Percentiles rank a stretch among this genome's conserved stretches.
phyloP scores from a whole-genome alignment of 2,329 filamentous ascomycete genomes.

The Scolecobasidium constrictum region DNA sequence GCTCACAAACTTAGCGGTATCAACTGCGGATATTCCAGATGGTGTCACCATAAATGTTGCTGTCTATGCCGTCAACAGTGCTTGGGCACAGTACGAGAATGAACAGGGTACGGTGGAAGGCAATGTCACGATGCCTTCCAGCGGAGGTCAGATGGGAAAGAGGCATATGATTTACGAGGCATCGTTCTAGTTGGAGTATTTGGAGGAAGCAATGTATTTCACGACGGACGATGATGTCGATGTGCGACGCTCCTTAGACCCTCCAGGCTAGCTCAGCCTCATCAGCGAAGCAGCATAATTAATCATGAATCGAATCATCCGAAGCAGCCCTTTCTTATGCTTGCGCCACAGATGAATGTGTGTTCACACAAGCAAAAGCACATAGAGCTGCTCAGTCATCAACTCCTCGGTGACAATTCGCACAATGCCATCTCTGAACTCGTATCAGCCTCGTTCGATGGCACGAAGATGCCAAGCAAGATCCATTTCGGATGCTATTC shows the following conservation, averaged over 20 bases:
- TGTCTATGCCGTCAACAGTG: constrained; percentile 27
- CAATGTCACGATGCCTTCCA: constrained; percentile 23
- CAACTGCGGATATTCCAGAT: constrained; percentile 22
- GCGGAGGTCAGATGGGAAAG: constrained; percentile 3
- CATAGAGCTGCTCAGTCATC: too few species aligned
- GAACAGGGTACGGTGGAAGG: constrained; percentile 21
- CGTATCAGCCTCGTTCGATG: too few species aligned
- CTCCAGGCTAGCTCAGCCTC: too few species aligned
- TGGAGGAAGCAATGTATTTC: neutral
- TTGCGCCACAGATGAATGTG: too few species aligned
- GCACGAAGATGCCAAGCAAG: too few species aligned
- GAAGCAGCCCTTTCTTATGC: too few species aligned
- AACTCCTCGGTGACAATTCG: too few species aligned
- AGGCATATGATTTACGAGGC: constrained; percentile 5
- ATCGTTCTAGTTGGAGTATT: neutral
- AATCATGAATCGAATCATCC: too few species aligned
- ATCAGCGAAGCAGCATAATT: too few species aligned
- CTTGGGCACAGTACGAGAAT: constrained; percentile 24
- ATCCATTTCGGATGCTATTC: neutral
- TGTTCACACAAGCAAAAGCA: too few species aligned
- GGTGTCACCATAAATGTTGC: constrained; percentile 27
- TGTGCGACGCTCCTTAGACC: too few species aligned
- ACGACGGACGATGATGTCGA: neutral
- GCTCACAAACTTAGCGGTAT: constrained; percentile 27
- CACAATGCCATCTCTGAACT: too few species aligned